Evolutionary conservation across 163 green algal genomes (phyloP).

Genomic region (Scenedesmus sp.): DNA sequence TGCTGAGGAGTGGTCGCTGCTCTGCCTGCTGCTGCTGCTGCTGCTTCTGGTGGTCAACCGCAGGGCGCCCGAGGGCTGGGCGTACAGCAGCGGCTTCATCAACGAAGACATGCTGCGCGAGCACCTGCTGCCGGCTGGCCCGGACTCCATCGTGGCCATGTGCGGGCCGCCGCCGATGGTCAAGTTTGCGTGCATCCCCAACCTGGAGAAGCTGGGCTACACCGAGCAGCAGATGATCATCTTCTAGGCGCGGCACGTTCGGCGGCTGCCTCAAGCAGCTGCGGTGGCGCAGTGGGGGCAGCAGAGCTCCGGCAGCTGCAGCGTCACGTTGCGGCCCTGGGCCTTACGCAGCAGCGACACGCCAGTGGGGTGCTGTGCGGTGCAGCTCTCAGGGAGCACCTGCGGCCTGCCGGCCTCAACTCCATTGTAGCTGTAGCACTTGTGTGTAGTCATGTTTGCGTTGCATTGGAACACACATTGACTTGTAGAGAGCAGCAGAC

Average conservation of each 20-base stretch:
- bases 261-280: not conserved
- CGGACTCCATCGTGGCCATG: slow-evolving; percentile 69
- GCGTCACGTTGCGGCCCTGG: too few species aligned
- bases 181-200: slow-evolving; percentile 84
- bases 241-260: slow-evolving; percentile 79
- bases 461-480: too few species aligned
- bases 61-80: slow-evolving; percentile 68
- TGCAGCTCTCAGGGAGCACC: too few species aligned
- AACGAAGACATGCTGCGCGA: slow-evolving; percentile 77
- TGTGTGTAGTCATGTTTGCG: too few species aligned
- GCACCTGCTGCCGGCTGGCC: slow-evolving; percentile 66
- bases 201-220: slow-evolving; percentile 80
- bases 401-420: too few species aligned
- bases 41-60: slow-evolving; percentile 51
- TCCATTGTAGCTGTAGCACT: too few species aligned
- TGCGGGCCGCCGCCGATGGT: slow-evolving; percentile 88
- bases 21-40: too few species aligned
- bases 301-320: too few species aligned
- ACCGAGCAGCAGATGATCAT: slow-evolving; percentile 70
- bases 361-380: too few species aligned
- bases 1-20: too few species aligned
- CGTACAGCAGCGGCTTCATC: slow-evolving; percentile 81
- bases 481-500: too few species aligned
- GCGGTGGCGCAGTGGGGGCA: not conserved
- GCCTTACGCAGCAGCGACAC: too few species aligned